phyloP scores from a whole-genome alignment of 805 yeast genomes.

The Schizosaccharomyces osmophilus region DNA sequence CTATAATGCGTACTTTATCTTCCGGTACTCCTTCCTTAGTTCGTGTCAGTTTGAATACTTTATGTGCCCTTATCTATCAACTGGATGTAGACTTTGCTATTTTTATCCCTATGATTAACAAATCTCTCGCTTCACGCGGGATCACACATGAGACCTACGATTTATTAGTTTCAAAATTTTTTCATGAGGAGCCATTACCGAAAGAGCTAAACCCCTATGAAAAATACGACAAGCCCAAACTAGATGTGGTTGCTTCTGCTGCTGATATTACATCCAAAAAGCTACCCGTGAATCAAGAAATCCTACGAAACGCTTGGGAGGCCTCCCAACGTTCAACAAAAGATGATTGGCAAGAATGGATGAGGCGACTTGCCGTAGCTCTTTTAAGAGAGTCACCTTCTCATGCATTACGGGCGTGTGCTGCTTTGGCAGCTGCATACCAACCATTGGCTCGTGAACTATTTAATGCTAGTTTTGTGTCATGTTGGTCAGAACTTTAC shows the following conservation, averaged over 20 bases:
- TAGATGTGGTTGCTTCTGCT: constrained; percentile 15
- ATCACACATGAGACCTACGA: constrained; percentile 57
- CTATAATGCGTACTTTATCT: constrained; percentile 44
- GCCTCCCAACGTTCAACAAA: constrained; percentile 66
- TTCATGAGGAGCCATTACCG: constrained; percentile 72
- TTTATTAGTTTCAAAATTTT: constrained; percentile 48
- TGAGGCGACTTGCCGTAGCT: constrained; percentile 62
- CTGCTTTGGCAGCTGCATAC: constrained; percentile 64
- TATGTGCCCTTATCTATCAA: constrained; percentile 49
- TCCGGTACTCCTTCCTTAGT: constrained; percentile 32
- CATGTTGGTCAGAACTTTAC: constrained; percentile 83
- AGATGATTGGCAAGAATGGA: constrained; percentile 98
- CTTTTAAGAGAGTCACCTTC: constrained; percentile 79
- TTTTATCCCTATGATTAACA: constrained; percentile 60
- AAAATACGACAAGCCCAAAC: constrained; percentile 20
- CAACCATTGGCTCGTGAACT: constrained; percentile 72
- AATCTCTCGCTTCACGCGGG: constrained; percentile 29
- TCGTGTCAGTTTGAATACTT: constrained; percentile 46
- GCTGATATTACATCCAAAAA: constrained; percentile 49
- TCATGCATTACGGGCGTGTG: constrained; percentile 80
- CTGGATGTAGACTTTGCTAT: constrained; percentile 65
- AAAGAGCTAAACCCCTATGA: constrained; percentile 38
- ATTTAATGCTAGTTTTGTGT: constrained; percentile 82
- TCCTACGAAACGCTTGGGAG: constrained; percentile 70
- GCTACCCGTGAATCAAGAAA: constrained; percentile 41